Conservation (phyloP, 768 basidiomycete species). For the Suillus subaureus region DNA sequence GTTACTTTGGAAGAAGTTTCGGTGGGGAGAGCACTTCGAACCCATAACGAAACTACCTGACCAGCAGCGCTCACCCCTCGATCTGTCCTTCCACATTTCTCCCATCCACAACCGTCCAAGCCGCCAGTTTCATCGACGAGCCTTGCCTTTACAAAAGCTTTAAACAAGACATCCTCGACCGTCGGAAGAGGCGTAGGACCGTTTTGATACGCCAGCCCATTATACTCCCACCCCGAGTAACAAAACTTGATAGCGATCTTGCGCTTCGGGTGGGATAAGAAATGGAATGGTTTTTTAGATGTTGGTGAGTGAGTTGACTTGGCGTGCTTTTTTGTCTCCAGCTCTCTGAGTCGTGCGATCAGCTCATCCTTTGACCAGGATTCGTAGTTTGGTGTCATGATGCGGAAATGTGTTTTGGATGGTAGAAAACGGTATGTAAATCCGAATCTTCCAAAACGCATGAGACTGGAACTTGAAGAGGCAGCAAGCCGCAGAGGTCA, state of each 20-base stretch:
- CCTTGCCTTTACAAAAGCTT: conserved; percentile 73
- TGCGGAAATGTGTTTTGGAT: conserved; percentile 28
- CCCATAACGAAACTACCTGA: conserved; percentile 91
- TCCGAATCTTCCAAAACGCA: conserved; percentile 34
- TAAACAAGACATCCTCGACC: conserved; percentile 86
- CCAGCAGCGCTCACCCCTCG: conserved; percentile 92
- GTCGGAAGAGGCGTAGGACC: conserved; percentile 77
- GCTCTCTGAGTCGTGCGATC: conserved; percentile 59
- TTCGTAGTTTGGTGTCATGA: conserved; percentile 50
- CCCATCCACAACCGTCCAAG: conserved; percentile 87
- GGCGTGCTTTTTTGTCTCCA: conserved; percentile 43
- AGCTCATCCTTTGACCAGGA: conserved; percentile 70
- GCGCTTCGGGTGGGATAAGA: conserved; percentile 68
- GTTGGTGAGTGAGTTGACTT: conserved; percentile 24
- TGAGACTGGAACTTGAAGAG: background rate
- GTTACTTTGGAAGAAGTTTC: background rate
- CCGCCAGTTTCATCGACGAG: conserved; percentile 76
- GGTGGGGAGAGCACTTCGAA: conserved; percentile 64
- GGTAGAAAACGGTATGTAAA: conserved; percentile 37
- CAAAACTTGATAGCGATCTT: conserved; percentile 95
- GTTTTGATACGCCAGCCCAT: conserved; percentile 84
- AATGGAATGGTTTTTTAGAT: conserved; percentile 54
- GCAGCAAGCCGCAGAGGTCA: too few relatives aligned
- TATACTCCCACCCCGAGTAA: conserved; percentile 92
- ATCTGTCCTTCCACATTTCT: conserved; percentile 93